These are phyloP conservation scores for Sugiyamaella neomexicana DNA, from an alignment of 1,139 yeast genomes.

Conservation along the genomic window DNA sequence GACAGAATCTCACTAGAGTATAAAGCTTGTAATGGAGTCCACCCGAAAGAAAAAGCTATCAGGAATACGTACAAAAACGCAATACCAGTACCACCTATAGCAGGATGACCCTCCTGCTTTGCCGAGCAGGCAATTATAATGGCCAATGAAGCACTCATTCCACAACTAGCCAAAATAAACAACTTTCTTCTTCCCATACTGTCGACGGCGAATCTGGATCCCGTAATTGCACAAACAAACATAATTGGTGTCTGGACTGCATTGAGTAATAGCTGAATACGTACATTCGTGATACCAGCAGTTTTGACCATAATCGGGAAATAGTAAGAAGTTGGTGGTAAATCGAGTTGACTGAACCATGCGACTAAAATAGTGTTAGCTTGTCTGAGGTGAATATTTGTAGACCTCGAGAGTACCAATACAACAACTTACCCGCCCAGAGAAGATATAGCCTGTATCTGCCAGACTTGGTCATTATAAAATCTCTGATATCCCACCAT, in stretches of 20 bases:
- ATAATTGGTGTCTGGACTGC: conserved; percentile 20
- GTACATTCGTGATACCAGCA: conserved; percentile 20
- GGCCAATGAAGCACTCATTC: conserved; percentile 23
- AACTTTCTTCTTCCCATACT: conserved; percentile 23
- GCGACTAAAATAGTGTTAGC: conserved; percentile 9
- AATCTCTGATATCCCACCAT: conserved; percentile 23
- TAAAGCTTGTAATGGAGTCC: conserved; percentile 21
- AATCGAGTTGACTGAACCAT: conserved; percentile 17
- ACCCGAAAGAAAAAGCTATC: conserved; percentile 19
- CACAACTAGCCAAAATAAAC: conserved; percentile 21
- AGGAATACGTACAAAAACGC: conserved; percentile 19
- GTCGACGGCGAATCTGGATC: conserved; percentile 20
- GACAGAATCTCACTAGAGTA: conserved; percentile 21
- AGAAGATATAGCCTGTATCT: conserved; percentile 16
- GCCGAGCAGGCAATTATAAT: conserved; percentile 24
- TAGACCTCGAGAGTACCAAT: too few species aligned
- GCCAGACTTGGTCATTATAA: conserved; percentile 16
- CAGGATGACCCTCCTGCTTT: conserved; percentile 16
- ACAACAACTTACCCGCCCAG: conserved; percentile 11
- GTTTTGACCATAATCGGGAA: conserved; percentile 22
- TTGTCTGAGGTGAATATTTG: too few species aligned
- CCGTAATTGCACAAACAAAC: conserved; percentile 17
- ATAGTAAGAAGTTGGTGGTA: conserved; percentile 22
- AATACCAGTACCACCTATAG: conserved; percentile 18
- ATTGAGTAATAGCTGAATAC: conserved; percentile 18